Percentiles rank a stretch among this genome's conserved stretches.
phyloP scores from a whole-genome alignment of 2,329 filamentous ascomycete genomes.

The Zymoseptoria tritici region DNA sequence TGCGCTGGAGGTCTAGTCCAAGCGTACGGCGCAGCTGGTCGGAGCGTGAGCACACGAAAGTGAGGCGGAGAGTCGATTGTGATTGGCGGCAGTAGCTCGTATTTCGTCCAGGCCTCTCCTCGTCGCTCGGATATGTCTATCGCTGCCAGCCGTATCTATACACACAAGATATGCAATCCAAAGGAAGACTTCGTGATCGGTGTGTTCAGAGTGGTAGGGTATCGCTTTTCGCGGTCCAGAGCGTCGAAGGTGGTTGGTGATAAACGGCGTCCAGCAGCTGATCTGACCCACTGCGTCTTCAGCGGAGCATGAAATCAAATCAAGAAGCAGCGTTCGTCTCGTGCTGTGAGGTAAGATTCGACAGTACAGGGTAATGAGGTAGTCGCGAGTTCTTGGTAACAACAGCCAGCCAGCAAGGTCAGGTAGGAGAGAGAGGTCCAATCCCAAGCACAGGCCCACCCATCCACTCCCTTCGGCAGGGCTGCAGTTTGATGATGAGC shows the following conservation, averaged over 20 bases:
- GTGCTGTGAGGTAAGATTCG: too few relatives aligned
- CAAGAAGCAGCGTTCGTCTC: too few relatives aligned
- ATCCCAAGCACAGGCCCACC: neutral
- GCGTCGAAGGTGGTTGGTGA: neutral
- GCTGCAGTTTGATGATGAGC: neutral
- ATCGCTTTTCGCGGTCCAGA: too few relatives aligned
- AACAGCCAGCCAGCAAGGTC: neutral
- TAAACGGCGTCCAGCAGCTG: neutral
- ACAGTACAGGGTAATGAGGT: neutral
- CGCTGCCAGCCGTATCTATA: neutral
- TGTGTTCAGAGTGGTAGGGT: too few relatives aligned
- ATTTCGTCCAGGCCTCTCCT: neutral
- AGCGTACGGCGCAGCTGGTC: neutral
- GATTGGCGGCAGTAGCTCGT: neutral
- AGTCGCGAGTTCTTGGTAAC: neutral
- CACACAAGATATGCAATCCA: neutral
- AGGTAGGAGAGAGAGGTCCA: neutral
- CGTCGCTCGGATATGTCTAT: neutral
- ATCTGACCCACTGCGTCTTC: too few relatives aligned
- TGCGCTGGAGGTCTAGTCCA: too few relatives aligned
- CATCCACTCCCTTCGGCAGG: too few relatives aligned
- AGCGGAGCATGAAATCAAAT: too few relatives aligned
- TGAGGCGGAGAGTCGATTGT: too few relatives aligned
- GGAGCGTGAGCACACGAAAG: neutral
- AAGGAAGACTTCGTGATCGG: neutral